Base-by-base conservation (phyloP, 805 yeast species). In the Ogataea allantospora region DNA sequence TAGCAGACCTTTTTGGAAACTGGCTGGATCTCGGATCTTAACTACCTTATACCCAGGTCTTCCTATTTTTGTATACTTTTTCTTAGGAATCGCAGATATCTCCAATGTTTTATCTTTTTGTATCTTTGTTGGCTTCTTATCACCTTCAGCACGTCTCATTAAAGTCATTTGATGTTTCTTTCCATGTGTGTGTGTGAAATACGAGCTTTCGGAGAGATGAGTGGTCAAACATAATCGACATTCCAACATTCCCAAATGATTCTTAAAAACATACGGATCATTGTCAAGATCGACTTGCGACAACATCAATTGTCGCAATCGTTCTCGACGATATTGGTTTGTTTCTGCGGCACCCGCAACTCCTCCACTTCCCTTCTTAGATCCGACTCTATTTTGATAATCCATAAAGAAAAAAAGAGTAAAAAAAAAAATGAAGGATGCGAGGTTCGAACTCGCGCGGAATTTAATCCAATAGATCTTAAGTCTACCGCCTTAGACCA, bases 361-460 rank as follows among this genome's bases (percentile, higher is more conserved):
- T 6, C 95, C 96, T 48, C 96, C 97, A 19, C 83, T 77, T 23
- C 96, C 96, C 57, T 86, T 80, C 62, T 88, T 88, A 6, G 95
- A 83, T 30, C 96, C 96, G 2, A 85, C 95, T 53, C 96, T 65
- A 50, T 84, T 85, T 46, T 87, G 89, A 55, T 86, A 86, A 59
- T 88, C 96, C 97, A 88, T 88, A 5, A 18, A 18, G 19, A 22
- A 25, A 9, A 12, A 15, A 14, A 9, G 15, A 5, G 16, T 12
- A 31, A 33, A 30, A 27, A 29, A 24, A 24, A 28, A 43, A 46
- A 38, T 57, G 62, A 57, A 57, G 62, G 62, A 56, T 57, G 62
- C 62, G 62, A 55, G 62, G 60, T 57, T 57, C 62, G 62, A 57
- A 57, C 62, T 55, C 62, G 62, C 62, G 62, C 62, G 60, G 60